Conservation (phyloP, 495 filamentous ascomycete genomes). For the Talaromyces adpressus region DNA sequence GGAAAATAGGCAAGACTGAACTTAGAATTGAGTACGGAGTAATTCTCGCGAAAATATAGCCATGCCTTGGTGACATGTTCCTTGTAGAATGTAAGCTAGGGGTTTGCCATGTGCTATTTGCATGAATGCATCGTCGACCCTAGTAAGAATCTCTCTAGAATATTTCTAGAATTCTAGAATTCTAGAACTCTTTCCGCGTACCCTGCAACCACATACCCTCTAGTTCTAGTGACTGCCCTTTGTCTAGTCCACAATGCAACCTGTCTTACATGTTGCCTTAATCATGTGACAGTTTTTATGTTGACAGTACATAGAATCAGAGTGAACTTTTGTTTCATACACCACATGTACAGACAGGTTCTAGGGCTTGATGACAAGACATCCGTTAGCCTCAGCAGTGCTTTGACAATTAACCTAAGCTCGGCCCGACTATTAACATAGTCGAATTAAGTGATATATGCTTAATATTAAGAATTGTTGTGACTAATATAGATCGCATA, state of each 20-base stretch:
- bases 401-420: neutral
- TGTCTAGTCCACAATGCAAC: neutral
- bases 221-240: neutral
- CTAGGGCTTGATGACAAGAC: neutral
- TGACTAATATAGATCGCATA: neutral
- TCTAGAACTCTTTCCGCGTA: neutral
- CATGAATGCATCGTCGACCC: neutral
- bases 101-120: neutral
- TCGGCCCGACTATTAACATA: neutral
- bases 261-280: neutral
- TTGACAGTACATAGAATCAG: neutral
- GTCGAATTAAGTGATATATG: neutral
- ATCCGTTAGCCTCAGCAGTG: neutral
- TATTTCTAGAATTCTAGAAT: neutral
- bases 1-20: neutral
- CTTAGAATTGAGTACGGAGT: neutral
- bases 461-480: neutral
- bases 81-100: neutral
- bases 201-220: neutral
- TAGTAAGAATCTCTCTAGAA: neutral
- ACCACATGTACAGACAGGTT: neutral
- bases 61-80: neutral
- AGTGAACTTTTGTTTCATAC: neutral
- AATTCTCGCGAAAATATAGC: neutral
- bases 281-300: neutral